Evolutionary conservation across 2,329 filamentous ascomycete genomes (phyloP), one percentile per base, ranked within the genome.

Genomic region (Xylaria sp.): DNA sequence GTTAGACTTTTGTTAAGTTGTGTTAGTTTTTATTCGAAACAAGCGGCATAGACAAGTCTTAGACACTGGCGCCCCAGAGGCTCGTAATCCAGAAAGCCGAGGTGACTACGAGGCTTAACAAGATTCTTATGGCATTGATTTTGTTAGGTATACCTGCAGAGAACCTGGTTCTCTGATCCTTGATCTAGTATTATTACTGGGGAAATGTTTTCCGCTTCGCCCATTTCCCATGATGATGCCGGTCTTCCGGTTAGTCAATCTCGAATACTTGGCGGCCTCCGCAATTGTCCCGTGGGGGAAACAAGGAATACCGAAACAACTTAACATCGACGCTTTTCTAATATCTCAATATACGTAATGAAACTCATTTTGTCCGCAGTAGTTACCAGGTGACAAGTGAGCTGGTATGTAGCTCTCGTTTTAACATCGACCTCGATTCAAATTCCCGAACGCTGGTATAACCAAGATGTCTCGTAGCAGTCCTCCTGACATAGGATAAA

Each of bases 211-310:
- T 49, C 51, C n/a, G 44, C 59, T 59, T 23, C 36, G 42, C 58
- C 23, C 26, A 40, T 28, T 62, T 40, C 17, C 31, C 28, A 28
- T 31, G 10, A 3, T 23, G 26, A 42, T 53, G 36, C 65, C 53
- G 53, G 20, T 20, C 28, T 67, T 67, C 65, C 46, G 53, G 59
- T 44, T 33, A 40, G 58, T 7, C 42, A 20, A 63, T 38, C 36
- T 3, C 10, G 11, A 38, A 40, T 13, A 40, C 38, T 40, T 40
- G 38, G 38, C 38, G 13, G 38, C 38, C 38, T 13, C 38, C 5
- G 38, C 38, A 40, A 17, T 40, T 5, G 38, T 38, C 20, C 20
- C 11, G 49, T 38, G 63, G 33, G 13, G 33, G 20, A 33, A 51
- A 6, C n/a, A 33, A 38, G 7, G 36, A 53, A 46, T 31, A 36